Evolutionary conservation across 345 rosid species (phyloP).

Genomic region (Lepidium sativum): DNA sequence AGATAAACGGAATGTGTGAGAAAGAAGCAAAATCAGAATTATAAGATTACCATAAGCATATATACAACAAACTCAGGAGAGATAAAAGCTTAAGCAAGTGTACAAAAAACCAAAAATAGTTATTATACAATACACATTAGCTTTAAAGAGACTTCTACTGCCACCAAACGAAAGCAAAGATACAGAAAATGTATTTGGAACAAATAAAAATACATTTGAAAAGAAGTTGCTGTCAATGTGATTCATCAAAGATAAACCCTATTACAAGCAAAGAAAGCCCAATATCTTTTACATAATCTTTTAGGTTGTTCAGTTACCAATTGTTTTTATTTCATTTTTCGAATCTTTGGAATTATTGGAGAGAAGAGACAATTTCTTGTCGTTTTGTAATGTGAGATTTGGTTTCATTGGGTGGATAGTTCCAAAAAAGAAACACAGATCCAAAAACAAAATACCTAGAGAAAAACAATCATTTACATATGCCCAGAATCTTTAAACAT

Average conservation of each 20-base stretch:
- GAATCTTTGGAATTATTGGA: conserved; percentile 9
- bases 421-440: conserved; percentile 23
- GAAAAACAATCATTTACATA: not conserved
- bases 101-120: conserved; percentile 25
- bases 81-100: conserved; percentile 24
- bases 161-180: conserved; percentile 47
- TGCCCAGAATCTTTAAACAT: conserved; percentile 13
- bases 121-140: conserved; percentile 22
- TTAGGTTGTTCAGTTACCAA: conserved; percentile 17
- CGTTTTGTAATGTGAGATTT: conserved; percentile 17
- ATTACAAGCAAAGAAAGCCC: conserved; percentile 23
- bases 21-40: conserved; percentile 10
- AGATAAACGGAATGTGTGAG: conserved; percentile 15
- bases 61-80: conserved; percentile 13
- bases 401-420: conserved; percentile 20
- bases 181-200: not conserved
- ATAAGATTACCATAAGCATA: conserved; percentile 17
- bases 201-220: conserved; percentile 11
- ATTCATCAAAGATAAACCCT: conserved; percentile 22
- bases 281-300: conserved; percentile 22
- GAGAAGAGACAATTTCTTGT: conserved; percentile 23
- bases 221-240: conserved; percentile 24
- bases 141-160: conserved; percentile 30
- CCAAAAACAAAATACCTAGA: conserved; percentile 14
- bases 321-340: not conserved